Evolutionary conservation across 768 basidiomycete species (phyloP), one percentile per base, ranked within the genome.

Genomic region (Kwoniella europaea): DNA sequence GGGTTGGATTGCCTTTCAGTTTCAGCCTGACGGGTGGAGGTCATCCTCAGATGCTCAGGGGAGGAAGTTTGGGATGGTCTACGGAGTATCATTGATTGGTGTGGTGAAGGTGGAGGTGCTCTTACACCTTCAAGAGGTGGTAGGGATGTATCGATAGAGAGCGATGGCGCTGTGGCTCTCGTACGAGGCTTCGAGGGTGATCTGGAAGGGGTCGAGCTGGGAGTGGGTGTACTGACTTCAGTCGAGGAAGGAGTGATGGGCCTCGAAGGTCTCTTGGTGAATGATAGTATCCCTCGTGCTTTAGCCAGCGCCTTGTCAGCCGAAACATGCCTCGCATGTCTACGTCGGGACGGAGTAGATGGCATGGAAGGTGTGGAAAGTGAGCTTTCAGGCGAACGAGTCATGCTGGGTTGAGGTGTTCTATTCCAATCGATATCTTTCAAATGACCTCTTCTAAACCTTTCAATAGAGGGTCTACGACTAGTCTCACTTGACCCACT

Each of bases 31-130:
- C 15, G 41, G 41, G 58, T 42, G 24, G 20, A 20, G 12, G 61
- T 44, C 42, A 44, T 62, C 43, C 20, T n/a, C 16, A 43, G 35
- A 35, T 4, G 7, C 15, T 41, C 22, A 52, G 35, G n/a, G 24
- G 63, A 43, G 22, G 43, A 10, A 16, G 52, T 55, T 10, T 53
- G 12, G 13, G 53, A 29, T 24, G 56, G 42, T 16, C 18, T 22
- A 5, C 56, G 65, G 5, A 69, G 50, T 2, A 58, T 46, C 20
- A 71, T 46, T 13, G 70, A 71, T 16, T 67, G 59, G 53, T 53
- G 50, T 3, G 70, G 70, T 10, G 70, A 61, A 42, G 65, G 64
- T 6, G 70, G 70, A 7, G 70, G 65, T 9, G 63, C 70, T 43
- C 46, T 65, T n/a, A 56, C 64, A 54, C 64, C 59, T 63, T 59